These are phyloP conservation scores for Porcisia hertigi DNA, from an alignment of 208 protist species.

Conservation along the genomic window DNA sequence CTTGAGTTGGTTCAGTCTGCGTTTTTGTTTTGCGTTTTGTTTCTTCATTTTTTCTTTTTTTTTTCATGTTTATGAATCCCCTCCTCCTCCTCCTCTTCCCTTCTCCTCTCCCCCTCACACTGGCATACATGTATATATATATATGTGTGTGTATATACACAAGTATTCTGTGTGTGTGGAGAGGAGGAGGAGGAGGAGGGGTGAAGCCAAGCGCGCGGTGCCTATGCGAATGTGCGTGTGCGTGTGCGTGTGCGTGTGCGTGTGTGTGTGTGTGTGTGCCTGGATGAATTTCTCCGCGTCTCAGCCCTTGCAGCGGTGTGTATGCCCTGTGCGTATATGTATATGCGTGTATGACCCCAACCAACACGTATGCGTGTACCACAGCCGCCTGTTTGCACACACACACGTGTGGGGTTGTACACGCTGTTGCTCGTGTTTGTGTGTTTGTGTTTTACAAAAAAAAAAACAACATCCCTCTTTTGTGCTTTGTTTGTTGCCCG, in stretches of 20 bases:
- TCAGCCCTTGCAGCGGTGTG: neutral
- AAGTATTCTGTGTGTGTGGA: no score
- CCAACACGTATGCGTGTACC: no score
- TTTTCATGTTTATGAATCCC: neutral
- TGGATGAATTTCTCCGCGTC: no score
- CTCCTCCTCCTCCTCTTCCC: neutral
- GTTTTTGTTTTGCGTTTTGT: neutral
- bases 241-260: constrained; percentile 3
- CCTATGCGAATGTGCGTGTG: neutral
- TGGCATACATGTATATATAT: neutral
- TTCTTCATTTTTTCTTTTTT: neutral
- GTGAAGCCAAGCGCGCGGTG: neutral
- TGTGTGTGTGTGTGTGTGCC: neutral
- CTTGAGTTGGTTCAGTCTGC: no score
- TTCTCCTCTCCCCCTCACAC: no score
- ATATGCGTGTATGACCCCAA: no score
- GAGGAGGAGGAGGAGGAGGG: neutral
- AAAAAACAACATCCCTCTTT: neutral
- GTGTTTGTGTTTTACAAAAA: neutral
- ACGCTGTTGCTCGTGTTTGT: neutral
- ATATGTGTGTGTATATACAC: constrained; percentile 5
- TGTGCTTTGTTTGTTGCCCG: neutral
- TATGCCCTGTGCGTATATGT: no score
- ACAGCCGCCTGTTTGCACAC: no score
- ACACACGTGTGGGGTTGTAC: neutral